Conservation (phyloP, 2,329 filamentous ascomycete species). For the Neocatenulostroma microsporum region DNA sequence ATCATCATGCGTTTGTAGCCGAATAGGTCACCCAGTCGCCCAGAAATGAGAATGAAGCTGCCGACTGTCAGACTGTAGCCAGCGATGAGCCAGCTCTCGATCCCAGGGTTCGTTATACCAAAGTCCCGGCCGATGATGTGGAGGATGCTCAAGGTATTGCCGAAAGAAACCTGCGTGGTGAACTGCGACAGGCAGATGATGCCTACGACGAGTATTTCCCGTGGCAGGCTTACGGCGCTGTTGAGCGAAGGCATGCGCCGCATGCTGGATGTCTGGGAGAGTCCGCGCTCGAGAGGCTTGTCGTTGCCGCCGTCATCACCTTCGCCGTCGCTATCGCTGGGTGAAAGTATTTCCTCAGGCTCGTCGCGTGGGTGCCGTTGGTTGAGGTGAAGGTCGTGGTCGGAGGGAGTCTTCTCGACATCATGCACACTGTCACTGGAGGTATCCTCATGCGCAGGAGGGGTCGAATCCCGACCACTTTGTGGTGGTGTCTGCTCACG, state of each 20-base stretch:
- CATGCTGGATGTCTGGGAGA: neutral
- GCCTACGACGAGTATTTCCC: constrained; percentile 22
- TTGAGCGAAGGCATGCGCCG: constrained; percentile 14
- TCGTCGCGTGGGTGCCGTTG: too few species aligned
- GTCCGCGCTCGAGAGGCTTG: neutral
- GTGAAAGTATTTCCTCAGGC: neutral
- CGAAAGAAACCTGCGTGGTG: constrained; percentile 20
- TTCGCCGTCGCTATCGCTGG: neutral
- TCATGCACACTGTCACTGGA: too few species aligned
- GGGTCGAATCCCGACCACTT: too few species aligned
- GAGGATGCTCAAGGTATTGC: constrained; percentile 19
- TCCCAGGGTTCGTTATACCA: constrained; percentile 30
- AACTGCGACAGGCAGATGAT: constrained; percentile 23
- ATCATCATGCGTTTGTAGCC: constrained; percentile 45
- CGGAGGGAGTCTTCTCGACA: too few species aligned
- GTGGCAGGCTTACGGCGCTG: constrained; percentile 20
- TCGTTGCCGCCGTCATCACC: neutral
- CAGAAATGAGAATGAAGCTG: constrained; percentile 38
- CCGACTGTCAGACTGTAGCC: constrained; percentile 37
- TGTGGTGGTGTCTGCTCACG: too few species aligned
- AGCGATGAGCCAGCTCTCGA: constrained; percentile 32
- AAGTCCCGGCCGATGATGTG: constrained; percentile 40
- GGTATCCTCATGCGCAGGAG: too few species aligned
- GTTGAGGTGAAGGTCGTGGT: too few species aligned
- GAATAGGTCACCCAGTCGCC: constrained; percentile 38